phyloP scores from a whole-genome alignment of 768 basidiomycete species.

The Paxillus ammoniavirescens region DNA sequence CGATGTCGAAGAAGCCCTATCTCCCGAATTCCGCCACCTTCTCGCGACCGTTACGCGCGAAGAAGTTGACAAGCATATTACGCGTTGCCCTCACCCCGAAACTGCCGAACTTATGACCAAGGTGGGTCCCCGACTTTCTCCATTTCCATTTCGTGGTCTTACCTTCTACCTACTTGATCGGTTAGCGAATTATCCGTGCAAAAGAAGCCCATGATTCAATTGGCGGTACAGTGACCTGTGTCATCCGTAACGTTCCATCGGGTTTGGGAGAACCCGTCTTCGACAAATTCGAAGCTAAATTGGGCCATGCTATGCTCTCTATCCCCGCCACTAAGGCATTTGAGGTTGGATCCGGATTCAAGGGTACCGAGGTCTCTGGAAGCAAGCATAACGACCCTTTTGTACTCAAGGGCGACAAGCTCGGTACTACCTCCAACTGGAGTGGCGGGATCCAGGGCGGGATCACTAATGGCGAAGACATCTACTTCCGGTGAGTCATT shows the following conservation, averaged over 20 bases:
- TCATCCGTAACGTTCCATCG: conserved; percentile 85
- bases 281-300: conserved; percentile 95
- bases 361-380: conserved; percentile 90
- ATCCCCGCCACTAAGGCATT: conserved; percentile 99
- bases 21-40: conserved; percentile 79
- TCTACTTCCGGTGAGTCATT: conserved; percentile 84
- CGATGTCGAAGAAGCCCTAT: conserved; percentile 66
- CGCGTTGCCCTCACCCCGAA: conserved; percentile 87
- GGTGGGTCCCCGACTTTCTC: conserved; percentile 39
- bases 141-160: conserved; percentile 34
- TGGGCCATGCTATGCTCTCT: conserved; percentile 97
- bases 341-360: conserved; percentile 96
- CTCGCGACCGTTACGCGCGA: conserved; percentile 79
- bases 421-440: conserved; percentile 91
- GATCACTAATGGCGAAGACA: conserved; percentile 94
- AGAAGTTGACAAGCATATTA: conserved; percentile 83
- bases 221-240: conserved; percentile 97
- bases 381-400: conserved; percentile 93
- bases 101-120: conserved; percentile 90
- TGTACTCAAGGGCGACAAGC: conserved; percentile 61
- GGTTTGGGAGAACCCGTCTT: conserved; percentile 98
- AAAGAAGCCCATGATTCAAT: conserved; percentile 92
- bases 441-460: conserved; percentile 98
- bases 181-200: conserved; percentile 87
- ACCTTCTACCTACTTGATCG: conserved; percentile 7